A percentile compares a stretch with the other conserved stretches of the same genome.
These are phyloP conservation scores for Berberis vulgaris DNA, from an alignment of 164 flowering plant genomes.

Conservation along the genomic window DNA sequence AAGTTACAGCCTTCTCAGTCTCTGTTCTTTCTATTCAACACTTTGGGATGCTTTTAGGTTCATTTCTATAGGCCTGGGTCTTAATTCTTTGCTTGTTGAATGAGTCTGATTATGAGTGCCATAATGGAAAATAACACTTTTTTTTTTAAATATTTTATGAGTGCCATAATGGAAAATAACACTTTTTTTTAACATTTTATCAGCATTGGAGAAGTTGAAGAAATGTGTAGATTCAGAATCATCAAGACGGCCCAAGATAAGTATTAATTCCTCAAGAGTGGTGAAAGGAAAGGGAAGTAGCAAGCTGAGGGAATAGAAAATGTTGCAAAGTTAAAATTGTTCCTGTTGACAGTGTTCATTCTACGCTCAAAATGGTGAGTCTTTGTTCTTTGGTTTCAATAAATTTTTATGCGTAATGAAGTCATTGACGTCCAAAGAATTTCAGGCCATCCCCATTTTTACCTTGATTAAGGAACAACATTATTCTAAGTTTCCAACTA, in stretches of 20 bases:
- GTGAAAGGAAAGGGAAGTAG: constrained; percentile 13
- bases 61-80: not conserved
- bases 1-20: not conserved
- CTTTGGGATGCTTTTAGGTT: not conserved
- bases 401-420: too few relatives aligned
- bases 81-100: not conserved
- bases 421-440: too few relatives aligned
- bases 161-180: not conserved
- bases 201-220: constrained; percentile 67
- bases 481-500: too few relatives aligned
- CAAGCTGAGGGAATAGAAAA: not conserved
- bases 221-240: constrained; percentile 49
- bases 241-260: constrained; percentile 23
- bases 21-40: not conserved
- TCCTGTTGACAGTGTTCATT: too few relatives aligned
- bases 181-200: not conserved
- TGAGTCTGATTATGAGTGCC: not conserved
- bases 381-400: too few relatives aligned
- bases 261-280: constrained; percentile 20
- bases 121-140: too few relatives aligned
- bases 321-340: too few relatives aligned
- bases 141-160: not conserved
- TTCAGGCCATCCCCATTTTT: too few relatives aligned
- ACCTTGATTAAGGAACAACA: too few relatives aligned
- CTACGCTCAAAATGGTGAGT: too few relatives aligned